Conservation (phyloP, 1,284 basidiomycete species). For the Leccinum cinnamomeum region DNA sequence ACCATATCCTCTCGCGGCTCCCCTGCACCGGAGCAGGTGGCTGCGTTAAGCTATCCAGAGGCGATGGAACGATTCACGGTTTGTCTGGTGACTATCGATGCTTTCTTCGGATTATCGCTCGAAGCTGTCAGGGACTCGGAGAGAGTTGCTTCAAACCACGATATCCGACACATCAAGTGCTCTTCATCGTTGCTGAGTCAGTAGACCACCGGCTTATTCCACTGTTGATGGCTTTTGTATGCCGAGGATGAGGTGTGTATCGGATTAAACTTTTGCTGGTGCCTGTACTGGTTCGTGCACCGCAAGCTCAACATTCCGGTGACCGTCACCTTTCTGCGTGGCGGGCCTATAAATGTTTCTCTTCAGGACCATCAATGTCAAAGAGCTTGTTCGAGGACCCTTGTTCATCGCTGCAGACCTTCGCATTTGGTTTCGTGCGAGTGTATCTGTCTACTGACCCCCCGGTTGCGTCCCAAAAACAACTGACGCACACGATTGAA, state of each 20-base stretch:
- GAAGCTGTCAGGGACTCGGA: constrained; percentile 76
- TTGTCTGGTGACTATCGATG: constrained; percentile 24
- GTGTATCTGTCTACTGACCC: constrained; percentile 83
- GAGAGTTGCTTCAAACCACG: constrained; percentile 76
- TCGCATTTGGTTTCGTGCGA: constrained; percentile 81
- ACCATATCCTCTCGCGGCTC: constrained; percentile 43
- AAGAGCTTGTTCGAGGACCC: constrained; percentile 84
- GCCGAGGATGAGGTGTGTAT: too few species aligned
- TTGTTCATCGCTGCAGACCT: constrained; percentile 78
- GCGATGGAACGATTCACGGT: constrained; percentile 65
- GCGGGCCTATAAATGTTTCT: constrained; percentile 73
- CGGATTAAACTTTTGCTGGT: too few species aligned
- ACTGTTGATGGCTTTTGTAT: constrained; percentile 42
- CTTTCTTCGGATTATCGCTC: neutral
- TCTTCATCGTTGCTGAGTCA: constrained; percentile 77
- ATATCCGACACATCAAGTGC: constrained; percentile 82
- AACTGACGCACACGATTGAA: constrained; percentile 83
- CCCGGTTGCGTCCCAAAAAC: constrained; percentile 76
- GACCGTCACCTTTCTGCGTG: too few species aligned
- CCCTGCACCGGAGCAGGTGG: constrained; percentile 47
- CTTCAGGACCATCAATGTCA: constrained; percentile 92
- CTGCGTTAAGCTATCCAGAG: constrained; percentile 59
- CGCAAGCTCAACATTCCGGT: too few species aligned
- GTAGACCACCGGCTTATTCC: constrained; percentile 84
- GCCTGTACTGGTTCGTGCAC: too few species aligned